Evolutionary conservation across 2,329 filamentous ascomycete genomes (phyloP).

Genomic region (Aureobasidium sp.): DNA sequence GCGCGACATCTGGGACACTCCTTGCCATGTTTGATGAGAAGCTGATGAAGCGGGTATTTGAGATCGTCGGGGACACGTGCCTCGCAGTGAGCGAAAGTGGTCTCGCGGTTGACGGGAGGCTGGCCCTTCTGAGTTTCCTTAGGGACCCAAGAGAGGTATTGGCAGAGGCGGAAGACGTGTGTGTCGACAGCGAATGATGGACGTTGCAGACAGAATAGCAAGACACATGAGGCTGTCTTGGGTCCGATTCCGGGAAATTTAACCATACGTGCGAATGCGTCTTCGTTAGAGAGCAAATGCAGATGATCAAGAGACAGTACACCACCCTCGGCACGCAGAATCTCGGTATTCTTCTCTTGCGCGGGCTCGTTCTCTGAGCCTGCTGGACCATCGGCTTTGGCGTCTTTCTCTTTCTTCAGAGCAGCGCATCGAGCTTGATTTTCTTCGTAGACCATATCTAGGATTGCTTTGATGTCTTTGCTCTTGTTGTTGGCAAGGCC

Average conservation of each 20-base stretch:
- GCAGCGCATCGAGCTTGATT: slow-evolving; percentile 50
- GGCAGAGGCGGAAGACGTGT: slow-evolving; percentile 55
- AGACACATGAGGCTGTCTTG: slow-evolving; percentile 58
- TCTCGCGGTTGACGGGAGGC: slow-evolving; percentile 38
- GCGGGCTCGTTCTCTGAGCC: slow-evolving; percentile 38
- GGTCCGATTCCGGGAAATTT: slow-evolving; percentile 55
- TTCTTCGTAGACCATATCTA: slow-evolving; percentile 63
- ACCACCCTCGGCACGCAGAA: slow-evolving; percentile 47
- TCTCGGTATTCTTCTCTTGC: slow-evolving; percentile 48
- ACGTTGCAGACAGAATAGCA: slow-evolving; percentile 55
- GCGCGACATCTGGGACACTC: slow-evolving; percentile 52
- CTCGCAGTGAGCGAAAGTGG: slow-evolving; percentile 52
- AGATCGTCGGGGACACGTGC: slow-evolving; percentile 51
- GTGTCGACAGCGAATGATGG: slow-evolving; percentile 59
- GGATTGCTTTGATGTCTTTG: slow-evolving; percentile 61
- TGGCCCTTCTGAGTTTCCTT: slow-evolving; percentile 33
- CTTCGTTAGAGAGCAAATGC: slow-evolving; percentile 45
- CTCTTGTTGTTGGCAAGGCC: slow-evolving; percentile 65
- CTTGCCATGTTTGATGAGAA: slow-evolving; percentile 56
- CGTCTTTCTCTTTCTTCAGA: slow-evolving; percentile 32
- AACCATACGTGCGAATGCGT: slow-evolving; percentile 49
- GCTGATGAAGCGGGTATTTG: slow-evolving; percentile 54
- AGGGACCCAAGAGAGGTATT: slow-evolving; percentile 55
- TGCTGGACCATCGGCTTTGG: slow-evolving; percentile 18
- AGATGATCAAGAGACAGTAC: slow-evolving; percentile 58